Conservation (phyloP, 2,329 filamentous ascomycete genomes). For the Chaetomium globosum region DNA sequence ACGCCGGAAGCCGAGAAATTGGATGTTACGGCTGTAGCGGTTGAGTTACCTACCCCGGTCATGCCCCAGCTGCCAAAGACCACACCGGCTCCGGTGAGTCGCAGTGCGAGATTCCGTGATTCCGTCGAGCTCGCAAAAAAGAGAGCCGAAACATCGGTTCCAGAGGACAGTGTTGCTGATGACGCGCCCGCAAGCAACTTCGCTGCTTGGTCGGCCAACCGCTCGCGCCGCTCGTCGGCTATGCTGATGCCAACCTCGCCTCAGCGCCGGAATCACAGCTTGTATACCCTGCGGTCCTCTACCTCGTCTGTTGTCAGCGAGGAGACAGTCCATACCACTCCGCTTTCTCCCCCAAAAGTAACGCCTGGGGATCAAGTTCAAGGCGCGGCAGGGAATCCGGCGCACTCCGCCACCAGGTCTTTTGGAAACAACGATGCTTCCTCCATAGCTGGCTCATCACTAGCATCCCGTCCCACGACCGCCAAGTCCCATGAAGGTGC, state of each 20-base stretch:
- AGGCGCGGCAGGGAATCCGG: background rate
- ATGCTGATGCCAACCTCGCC: slow-evolving; percentile 13
- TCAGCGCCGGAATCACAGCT: slow-evolving; percentile 30
- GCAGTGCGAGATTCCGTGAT: slow-evolving; percentile 32
- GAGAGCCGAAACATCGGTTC: slow-evolving; percentile 11
- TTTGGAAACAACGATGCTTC: background rate
- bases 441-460: background rate
- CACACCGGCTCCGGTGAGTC: slow-evolving; percentile 15
- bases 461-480: background rate
- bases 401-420: background rate
- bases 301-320: slow-evolving; percentile 29
- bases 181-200: slow-evolving; percentile 26
- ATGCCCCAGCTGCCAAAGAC: slow-evolving; percentile 20
- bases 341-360: slow-evolving; percentile 25
- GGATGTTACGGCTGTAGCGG: slow-evolving; percentile 13
- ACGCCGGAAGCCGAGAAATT: background rate
- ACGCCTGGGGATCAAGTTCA: background rate
- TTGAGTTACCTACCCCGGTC: slow-evolving; percentile 11
- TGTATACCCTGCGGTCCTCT: slow-evolving; percentile 32
- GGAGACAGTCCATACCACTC: slow-evolving; percentile 26
- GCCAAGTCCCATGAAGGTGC: background rate
- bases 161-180: slow-evolving; percentile 19
- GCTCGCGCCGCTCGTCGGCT: slow-evolving; percentile 29
- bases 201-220: slow-evolving; percentile 29
- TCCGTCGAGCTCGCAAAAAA: slow-evolving; percentile 34